Evolutionary conservation across 179 eudicot genomes (phyloP).

Genomic region (Beta corolliflora): DNA sequence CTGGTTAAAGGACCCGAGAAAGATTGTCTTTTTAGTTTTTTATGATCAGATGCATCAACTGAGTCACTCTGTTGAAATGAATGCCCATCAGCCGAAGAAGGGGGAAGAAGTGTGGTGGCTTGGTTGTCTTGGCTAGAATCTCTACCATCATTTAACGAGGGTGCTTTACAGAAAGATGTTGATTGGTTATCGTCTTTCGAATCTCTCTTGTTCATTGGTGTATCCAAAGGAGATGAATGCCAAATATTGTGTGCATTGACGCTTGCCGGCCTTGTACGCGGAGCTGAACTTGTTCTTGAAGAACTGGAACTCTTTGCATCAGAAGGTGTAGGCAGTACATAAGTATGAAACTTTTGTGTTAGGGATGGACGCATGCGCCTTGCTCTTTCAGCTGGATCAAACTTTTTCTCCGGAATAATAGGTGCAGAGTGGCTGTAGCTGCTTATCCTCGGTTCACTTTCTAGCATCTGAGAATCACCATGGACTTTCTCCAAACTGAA

Average conservation of each 20-base stretch:
- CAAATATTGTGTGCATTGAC: constrained; percentile 41
- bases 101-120: constrained; percentile 53
- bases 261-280: constrained; percentile 46
- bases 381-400: constrained; percentile 67
- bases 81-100: constrained; percentile 51
- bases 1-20: constrained; percentile 81
- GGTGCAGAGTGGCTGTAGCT: constrained; percentile 91
- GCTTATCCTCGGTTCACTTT: constrained; percentile 50
- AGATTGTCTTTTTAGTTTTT: constrained; percentile 66
- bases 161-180: constrained; percentile 32
- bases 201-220: constrained; percentile 54
- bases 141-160: constrained; percentile 38
- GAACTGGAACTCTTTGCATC: constrained; percentile 62
- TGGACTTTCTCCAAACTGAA: constrained; percentile 47
- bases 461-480: constrained; percentile 49
- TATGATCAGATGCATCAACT: constrained; percentile 50
- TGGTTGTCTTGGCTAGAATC: constrained; percentile 39
- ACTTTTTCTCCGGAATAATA: constrained; percentile 71
- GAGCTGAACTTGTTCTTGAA: constrained; percentile 48
- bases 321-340: constrained; percentile 90
- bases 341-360: constrained; percentile 61
- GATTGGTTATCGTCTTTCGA: constrained; percentile 44
- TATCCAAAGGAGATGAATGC: constrained; percentile 69
- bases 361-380: constrained; percentile 59
- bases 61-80: constrained; percentile 46